Evolutionary conservation across 2,329 filamentous ascomycete genomes (phyloP).

Genomic region (Diaporthe helianthi): DNA sequence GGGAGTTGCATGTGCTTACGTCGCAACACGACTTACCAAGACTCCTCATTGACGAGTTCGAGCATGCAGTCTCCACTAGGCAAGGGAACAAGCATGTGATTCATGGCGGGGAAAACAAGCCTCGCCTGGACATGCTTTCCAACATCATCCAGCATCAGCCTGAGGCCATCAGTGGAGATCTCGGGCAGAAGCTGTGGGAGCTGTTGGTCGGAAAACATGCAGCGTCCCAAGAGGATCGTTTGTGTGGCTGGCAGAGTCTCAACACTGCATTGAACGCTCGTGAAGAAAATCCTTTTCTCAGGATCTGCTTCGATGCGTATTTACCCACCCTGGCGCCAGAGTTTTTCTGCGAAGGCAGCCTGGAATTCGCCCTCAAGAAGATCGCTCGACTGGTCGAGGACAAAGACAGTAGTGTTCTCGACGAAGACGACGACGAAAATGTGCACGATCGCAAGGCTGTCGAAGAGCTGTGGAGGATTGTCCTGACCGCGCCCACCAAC

Average conservation of each 20-base stretch:
- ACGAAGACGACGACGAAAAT: conserved; percentile 50
- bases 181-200: conserved; percentile 74
- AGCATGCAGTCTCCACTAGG: conserved; percentile 57
- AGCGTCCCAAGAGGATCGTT: conserved; percentile 65
- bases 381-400: conserved; percentile 57
- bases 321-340: conserved; percentile 63
- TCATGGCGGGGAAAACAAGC: conserved; percentile 56
- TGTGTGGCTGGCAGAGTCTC: conserved; percentile 73
- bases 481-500: conserved; percentile 70
- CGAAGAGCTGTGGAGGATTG: conserved; percentile 84
- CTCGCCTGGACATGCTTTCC: conserved; percentile 63
- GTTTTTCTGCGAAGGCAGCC: conserved; percentile 66
- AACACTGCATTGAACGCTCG: conserved; percentile 53
- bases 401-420: conserved; percentile 51
- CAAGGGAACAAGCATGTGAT: conserved; percentile 54
- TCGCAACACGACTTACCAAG: conserved; percentile 66
- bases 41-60: conserved; percentile 70
- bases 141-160: conserved; percentile 66
- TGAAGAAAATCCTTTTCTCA: conserved; percentile 63
- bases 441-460: conserved; percentile 59
- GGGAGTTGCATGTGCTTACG: conserved; percentile 64
- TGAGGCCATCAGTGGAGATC: conserved; percentile 64
- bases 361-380: conserved; percentile 66
- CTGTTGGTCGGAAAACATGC: conserved; percentile 72
- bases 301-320: conserved; percentile 60